phyloP scores from a whole-genome alignment of 768 basidiomycete species.

The Auriscalpium orientale region DNA sequence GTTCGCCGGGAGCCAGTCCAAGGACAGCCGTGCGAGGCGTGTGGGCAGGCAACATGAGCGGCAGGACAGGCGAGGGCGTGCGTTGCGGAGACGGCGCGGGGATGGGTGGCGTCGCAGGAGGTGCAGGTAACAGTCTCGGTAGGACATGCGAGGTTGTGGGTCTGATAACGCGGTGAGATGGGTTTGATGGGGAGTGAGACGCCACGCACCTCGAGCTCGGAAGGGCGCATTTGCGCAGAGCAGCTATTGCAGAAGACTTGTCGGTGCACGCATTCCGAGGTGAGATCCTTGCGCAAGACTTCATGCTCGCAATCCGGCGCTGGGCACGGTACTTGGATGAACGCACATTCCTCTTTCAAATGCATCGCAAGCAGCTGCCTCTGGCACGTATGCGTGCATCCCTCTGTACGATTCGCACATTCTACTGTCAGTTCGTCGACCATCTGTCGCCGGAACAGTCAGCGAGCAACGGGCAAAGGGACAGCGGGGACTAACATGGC shows the following conservation, averaged over 20 bases:
- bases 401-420: conserved; percentile 52
- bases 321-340: conserved; percentile 43
- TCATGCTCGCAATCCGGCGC: conserved; percentile 37
- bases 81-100: conserved; percentile 25
- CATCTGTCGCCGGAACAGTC: conserved; percentile 36
- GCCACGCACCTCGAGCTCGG: conserved; percentile 26
- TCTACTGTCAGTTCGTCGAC: conserved; percentile 77
- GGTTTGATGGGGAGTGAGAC: conserved; percentile 19
- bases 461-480: background rate
- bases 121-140: conserved; percentile 30
- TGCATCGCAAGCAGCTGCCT: conserved; percentile 60
- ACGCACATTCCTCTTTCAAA: conserved; percentile 53
- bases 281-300: conserved; percentile 38
- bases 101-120: conserved; percentile 32
- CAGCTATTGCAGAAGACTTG: conserved; percentile 24
- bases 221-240: conserved; percentile 30
- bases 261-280: conserved; percentile 28
- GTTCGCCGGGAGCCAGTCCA: conserved; percentile 41
- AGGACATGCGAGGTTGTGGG: conserved; percentile 33
- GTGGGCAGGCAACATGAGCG: conserved; percentile 33
- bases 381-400: conserved; percentile 59
- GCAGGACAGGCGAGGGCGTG: conserved; percentile 35
- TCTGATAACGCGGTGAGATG: background rate
- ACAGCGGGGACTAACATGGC: conserved; percentile 45
- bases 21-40: conserved; percentile 43